phyloP scores from a whole-genome alignment of 2,329 filamentous ascomycete genomes.

The Pseudomassariella vexata region DNA sequence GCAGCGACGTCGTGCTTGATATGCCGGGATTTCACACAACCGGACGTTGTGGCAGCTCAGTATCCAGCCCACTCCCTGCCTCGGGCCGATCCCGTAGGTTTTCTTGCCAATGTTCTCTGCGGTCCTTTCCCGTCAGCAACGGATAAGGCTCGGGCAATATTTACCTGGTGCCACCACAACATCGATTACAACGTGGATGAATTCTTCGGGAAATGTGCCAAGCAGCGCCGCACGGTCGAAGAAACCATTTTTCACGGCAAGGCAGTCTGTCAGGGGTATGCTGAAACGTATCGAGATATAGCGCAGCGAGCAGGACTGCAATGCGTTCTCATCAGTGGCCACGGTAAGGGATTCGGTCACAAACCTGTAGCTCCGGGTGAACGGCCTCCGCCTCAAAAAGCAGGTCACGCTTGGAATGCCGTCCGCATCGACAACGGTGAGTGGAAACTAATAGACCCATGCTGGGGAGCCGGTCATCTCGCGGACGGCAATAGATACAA shows the following conservation, averaged over 20 bases:
- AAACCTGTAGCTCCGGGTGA: constrained; percentile 55
- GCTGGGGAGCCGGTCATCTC: constrained; percentile 84
- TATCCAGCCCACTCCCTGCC: constrained; percentile 71
- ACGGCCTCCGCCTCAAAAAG: constrained; percentile 56
- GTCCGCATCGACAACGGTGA: constrained; percentile 78
- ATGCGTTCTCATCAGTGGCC: constrained; percentile 66
- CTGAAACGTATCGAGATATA: constrained; percentile 72
- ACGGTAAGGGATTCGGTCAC: constrained; percentile 84
- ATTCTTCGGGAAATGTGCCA: constrained; percentile 70
- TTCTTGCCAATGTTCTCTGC: constrained; percentile 74
- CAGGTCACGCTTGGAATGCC: constrained; percentile 86
- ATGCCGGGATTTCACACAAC: constrained; percentile 82
- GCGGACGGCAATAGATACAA: constrained; percentile 51
- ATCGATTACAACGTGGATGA: constrained; percentile 75
- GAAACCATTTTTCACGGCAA: constrained; percentile 70
- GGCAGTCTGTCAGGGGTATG: constrained; percentile 90
- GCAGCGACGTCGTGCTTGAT: constrained; percentile 53
- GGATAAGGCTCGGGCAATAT: constrained; percentile 88
- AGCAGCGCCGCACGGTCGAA: constrained; percentile 61
- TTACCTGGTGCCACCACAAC: constrained; percentile 94
- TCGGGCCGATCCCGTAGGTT: constrained; percentile 56
- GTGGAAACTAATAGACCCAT: constrained; percentile 89
- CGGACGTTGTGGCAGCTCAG: constrained; percentile 71
- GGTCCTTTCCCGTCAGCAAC: constrained; percentile 73
- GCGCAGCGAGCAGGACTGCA: constrained; percentile 76